Base-by-base conservation (phyloP, 2,329 filamentous ascomycete species). In the Sporothrix protearum region DNA sequence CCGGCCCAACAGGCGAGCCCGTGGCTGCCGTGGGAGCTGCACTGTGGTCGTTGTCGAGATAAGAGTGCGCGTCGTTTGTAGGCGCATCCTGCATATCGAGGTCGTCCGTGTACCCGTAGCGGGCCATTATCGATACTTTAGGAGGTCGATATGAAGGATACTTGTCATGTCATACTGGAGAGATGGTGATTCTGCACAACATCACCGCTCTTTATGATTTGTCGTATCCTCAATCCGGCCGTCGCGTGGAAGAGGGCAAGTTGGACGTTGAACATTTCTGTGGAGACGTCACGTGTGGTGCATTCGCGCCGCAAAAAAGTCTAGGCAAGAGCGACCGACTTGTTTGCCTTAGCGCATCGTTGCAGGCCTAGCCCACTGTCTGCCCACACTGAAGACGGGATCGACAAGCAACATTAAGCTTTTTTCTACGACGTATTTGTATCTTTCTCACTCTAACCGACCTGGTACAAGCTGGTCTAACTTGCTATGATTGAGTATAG, bases 51-150 rank as follows among this genome's bases (percentile, higher is more conserved):
- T 19, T 36, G 33, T 53, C 36, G 36, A 49, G 33, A 28, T n/a
- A 16, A 14, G 76, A 36, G 19, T 47, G 14, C 42, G 42, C 42
- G 42, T 47, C 72, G 28, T 78, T 76, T 2, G 76, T 36, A n/a
- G n/a, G 45, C 57, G 30, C 25, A 19, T 39, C 67, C 5, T 30
- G 68, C 68, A 70, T 47, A 42, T 59, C 42, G 3, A 49, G 45
- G 45, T 49, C 63, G 53, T 36, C 57, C 70, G 71, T 61, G 59
- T 55, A 9, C 22, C 47, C 28, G 57, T 59, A 45, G 33, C 64
- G 68, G 8, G 51, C 66, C 70, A 73, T 70, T 49, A 8, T 64
- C 39, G 30, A 25, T 45, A 25, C 12, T 53, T 8, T 2, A 28
- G 39, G 19, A 7, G 16, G 25, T 1, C 12, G 3, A 12, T 3